phyloP scores from a whole-genome alignment of 257 asterid genomes.

The Solanum virginianum region DNA sequence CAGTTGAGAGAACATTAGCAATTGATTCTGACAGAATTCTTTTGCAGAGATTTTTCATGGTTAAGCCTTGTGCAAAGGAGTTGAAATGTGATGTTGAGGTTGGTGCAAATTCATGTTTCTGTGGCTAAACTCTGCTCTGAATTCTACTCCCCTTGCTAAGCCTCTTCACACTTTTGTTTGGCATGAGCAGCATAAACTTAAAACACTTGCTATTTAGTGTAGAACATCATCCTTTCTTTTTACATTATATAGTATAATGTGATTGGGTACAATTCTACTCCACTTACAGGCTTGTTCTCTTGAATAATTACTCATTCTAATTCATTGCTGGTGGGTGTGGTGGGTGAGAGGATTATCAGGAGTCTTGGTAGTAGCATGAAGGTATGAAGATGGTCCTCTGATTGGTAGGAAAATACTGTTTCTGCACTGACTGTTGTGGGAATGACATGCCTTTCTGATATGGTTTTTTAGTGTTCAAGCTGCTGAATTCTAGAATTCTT shows the following conservation, averaged over 20 bases:
- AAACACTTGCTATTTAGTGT: background rate
- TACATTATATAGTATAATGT: background rate
- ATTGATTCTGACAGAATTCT: background rate
- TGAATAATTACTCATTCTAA: background rate
- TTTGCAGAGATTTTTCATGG: conserved; percentile 89
- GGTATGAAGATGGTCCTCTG: background rate
- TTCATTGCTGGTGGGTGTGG: background rate
- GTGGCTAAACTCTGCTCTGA: background rate
- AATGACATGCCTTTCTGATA: background rate
- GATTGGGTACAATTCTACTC: background rate
- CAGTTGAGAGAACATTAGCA: conserved; percentile 1
- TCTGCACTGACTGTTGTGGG: background rate
- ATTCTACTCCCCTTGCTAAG: background rate
- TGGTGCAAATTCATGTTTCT: conserved; percentile 3
- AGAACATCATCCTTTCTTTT: background rate
- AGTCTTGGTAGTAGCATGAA: background rate
- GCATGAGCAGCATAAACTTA: background rate
- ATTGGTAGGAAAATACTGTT: background rate
- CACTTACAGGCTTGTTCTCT: background rate
- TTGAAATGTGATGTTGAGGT: conserved; percentile 99
- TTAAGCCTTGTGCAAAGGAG: conserved; percentile 96
- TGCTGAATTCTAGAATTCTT: background rate
- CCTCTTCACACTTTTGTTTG: background rate
- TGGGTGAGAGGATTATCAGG: background rate
- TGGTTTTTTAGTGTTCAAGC: background rate